Conservation (phyloP, 306 rosid species). For the Prinsepia uniflora region DNA sequence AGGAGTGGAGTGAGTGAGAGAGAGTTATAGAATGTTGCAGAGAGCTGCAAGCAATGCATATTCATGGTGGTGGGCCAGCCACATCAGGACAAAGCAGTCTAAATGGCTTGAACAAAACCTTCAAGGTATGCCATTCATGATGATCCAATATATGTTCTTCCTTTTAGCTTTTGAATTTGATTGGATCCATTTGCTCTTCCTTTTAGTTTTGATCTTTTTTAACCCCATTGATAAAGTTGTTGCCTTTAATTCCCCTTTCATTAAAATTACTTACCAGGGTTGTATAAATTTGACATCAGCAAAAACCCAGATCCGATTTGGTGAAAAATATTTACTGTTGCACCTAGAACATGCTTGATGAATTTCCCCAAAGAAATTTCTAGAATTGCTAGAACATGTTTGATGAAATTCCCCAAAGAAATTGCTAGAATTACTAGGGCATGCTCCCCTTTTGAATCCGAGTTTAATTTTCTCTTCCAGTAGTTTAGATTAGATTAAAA, state of each 20-base stretch:
- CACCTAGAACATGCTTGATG: background rate
- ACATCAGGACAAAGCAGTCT: conserved; percentile 94
- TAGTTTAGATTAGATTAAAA: too few relatives aligned
- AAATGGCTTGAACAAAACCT: conserved; percentile 94
- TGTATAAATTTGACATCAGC: background rate
- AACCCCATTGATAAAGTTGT: background rate
- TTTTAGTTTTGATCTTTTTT: background rate
- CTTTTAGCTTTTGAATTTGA: background rate
- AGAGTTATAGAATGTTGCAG: conserved; percentile 50
- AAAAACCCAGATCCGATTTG: background rate
- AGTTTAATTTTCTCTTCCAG: too few relatives aligned
- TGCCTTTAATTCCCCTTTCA: background rate
- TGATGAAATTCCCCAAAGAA: background rate
- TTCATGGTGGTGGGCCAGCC: conserved; percentile 99
- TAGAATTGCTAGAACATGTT: background rate
- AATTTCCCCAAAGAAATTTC: background rate
- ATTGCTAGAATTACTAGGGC: background rate
- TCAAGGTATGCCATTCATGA: conserved; percentile 44
- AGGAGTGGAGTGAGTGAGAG: conserved; percentile 16
- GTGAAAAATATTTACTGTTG: background rate
- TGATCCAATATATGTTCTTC: background rate
- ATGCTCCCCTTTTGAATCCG: too few relatives aligned
- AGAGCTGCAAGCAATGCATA: conserved; percentile 94
- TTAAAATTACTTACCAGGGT: background rate
- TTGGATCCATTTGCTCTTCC: background rate